Percentiles rank a stretch among this genome's conserved stretches.
These are phyloP conservation scores for Fraxinus ornus DNA, from an alignment of 305 asterid species.

Conservation along the genomic window DNA sequence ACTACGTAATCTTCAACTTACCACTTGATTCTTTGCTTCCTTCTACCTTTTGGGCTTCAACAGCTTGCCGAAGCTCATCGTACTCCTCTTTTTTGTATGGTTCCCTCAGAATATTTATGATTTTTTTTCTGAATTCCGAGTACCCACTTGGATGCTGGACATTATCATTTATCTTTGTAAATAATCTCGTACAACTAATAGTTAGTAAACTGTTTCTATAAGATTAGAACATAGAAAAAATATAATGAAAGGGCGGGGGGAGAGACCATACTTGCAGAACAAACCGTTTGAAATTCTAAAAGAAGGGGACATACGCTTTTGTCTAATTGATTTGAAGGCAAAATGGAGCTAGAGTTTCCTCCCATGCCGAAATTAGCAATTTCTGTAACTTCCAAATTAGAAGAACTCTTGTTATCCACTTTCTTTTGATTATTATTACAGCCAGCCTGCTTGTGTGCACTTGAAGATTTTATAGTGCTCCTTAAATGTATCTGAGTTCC, in stretches of 20 bases:
- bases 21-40: conserved; percentile 31
- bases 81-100: conserved; percentile 41
- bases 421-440: not conserved
- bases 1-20: conserved; percentile 25
- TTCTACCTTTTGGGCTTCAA: conserved; percentile 17
- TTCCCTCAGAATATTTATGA: conserved; percentile 31
- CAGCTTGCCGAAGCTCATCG: conserved; percentile 23
- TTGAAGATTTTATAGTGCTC: not conserved
- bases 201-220: not conserved
- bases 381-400: conserved; percentile 20
- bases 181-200: not conserved
- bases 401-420: conserved; percentile 14
- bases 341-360: not conserved
- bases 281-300: not conserved
- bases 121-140: conserved; percentile 33
- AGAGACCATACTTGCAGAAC: not conserved
- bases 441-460: not conserved
- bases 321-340: not conserved
- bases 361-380: conserved; percentile 2
- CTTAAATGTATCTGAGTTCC: not conserved
- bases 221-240: not conserved
- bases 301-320: conserved; percentile 1
- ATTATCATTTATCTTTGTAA: conserved; percentile 29
- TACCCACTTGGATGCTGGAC: not conserved
- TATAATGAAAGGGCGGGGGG: not conserved